These are phyloP conservation scores for Aspergillus homomorphus DNA, from an alignment of 495 filamentous ascomycete genomes.

Conservation along the genomic window DNA sequence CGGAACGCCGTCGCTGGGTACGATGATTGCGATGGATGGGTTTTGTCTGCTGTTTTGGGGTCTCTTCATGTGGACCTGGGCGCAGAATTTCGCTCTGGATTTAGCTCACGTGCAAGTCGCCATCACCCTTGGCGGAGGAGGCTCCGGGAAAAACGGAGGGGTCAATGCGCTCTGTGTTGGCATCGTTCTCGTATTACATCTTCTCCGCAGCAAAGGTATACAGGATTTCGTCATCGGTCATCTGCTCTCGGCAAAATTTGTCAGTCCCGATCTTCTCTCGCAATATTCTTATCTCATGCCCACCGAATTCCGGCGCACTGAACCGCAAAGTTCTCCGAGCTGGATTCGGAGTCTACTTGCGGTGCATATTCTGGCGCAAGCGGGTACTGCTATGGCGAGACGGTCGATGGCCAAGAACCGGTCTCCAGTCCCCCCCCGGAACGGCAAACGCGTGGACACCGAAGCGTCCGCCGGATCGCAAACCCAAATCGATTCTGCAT, in stretches of 20 bases:
- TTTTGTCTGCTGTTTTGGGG: slow-evolving; percentile 78
- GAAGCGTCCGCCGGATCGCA: slow-evolving; percentile 54
- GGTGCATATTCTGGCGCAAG: slow-evolving; percentile 88
- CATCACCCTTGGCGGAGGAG: slow-evolving; percentile 85
- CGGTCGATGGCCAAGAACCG: slow-evolving; percentile 51
- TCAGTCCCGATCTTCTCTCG: slow-evolving; percentile 44
- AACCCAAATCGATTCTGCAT: slow-evolving; percentile 42
- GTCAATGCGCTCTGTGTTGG: slow-evolving; percentile 71
- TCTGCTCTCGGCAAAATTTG: slow-evolving; percentile 44
- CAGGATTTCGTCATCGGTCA: slow-evolving; percentile 48
- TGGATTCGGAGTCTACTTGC: slow-evolving; percentile 66
- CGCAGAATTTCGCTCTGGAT: slow-evolving; percentile 86
- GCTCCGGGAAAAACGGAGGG: slow-evolving; percentile 69
- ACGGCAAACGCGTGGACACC: slow-evolving; percentile 53
- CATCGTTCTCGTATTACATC: slow-evolving; percentile 69
- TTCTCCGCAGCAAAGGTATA: slow-evolving; percentile 59
- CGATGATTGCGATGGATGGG: slow-evolving; percentile 76
- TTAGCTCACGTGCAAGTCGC: slow-evolving; percentile 96
- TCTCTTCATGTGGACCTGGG: slow-evolving; percentile 81
- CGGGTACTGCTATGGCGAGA: slow-evolving; percentile 52
- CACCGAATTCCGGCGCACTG: slow-evolving; percentile 41
- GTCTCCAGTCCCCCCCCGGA: slow-evolving; percentile 38
- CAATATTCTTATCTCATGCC: slow-evolving; percentile 45
- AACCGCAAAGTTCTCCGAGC: slow-evolving; percentile 48
- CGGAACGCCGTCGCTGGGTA: slow-evolving; percentile 71